Conservation (phyloP, 2,329 filamentous ascomycete species). For the Thelonectria blattea region DNA sequence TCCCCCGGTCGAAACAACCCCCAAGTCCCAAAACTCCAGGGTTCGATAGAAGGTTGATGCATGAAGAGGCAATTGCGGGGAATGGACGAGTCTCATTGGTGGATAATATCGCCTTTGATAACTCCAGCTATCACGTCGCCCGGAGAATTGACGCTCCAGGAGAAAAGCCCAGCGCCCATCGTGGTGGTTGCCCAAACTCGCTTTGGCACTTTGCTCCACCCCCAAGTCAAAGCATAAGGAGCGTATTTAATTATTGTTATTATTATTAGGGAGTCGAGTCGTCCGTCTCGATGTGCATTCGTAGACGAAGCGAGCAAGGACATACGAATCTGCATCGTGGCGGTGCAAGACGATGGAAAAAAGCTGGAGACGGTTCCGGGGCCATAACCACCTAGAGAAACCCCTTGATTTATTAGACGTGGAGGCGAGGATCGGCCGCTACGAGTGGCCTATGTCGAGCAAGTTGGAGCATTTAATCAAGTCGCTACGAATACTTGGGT, state of each 20-base stretch:
- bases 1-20: constrained; percentile 17
- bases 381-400: neutral
- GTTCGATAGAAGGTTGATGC: constrained; percentile 16
- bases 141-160: constrained; percentile 38
- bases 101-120: constrained; percentile 23
- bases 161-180: neutral
- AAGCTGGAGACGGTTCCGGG: neutral
- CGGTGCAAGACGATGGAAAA: neutral
- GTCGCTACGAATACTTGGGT: neutral
- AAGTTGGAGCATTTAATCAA: neutral
- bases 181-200: neutral
- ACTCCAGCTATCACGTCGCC: constrained; percentile 32
- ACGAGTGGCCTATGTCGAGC: neutral
- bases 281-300: neutral
- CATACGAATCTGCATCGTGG: neutral
- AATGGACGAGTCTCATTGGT: constrained; percentile 25
- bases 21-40: constrained; percentile 17
- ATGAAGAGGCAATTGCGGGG: constrained; percentile 28
- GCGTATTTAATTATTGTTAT: neutral
- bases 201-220: neutral
- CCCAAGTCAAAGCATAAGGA: neutral
- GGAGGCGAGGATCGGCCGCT: constrained; percentile 20
- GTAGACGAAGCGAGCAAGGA: neutral
- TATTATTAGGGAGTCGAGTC: neutral
- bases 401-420: neutral